These are phyloP conservation scores for Rhizodiscina lignyota DNA, from an alignment of 495 filamentous ascomycete genomes.

Conservation along the genomic window DNA sequence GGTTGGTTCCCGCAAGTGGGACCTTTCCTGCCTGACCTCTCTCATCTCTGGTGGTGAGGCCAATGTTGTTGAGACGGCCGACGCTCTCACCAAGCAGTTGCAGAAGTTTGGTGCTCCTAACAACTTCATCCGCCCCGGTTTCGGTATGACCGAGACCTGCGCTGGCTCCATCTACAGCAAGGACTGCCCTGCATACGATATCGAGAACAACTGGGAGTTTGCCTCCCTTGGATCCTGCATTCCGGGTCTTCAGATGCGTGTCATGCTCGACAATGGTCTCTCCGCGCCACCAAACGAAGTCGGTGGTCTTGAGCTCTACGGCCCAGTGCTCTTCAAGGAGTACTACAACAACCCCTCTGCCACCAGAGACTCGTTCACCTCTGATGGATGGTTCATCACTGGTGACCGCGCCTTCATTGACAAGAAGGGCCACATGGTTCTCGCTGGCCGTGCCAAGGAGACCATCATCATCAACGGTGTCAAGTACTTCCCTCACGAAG, in stretches of 20 bases:
- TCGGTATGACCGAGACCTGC: slow-evolving; percentile 43
- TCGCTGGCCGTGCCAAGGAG: slow-evolving; percentile 4
- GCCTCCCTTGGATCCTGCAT: too few relatives aligned
- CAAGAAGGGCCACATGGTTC: background rate
- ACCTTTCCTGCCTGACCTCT: background rate
- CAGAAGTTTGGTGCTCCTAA: slow-evolving; percentile 16
- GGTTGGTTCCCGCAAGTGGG: too few relatives aligned
- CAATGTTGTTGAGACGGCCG: background rate
- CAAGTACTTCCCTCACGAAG: too few relatives aligned
- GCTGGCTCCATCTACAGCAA: slow-evolving; percentile 31
- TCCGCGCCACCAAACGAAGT: too few relatives aligned
- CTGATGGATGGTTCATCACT: slow-evolving; percentile 8
- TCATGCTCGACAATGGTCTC: background rate
- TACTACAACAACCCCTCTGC: slow-evolving; percentile 5
- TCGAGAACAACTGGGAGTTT: too few relatives aligned
- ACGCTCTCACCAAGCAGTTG: slow-evolving; percentile 1
- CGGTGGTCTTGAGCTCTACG: slow-evolving; percentile 3
- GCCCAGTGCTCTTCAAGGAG: slow-evolving; percentile 3
- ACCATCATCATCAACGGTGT: slow-evolving; percentile 29
- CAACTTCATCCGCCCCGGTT: slow-evolving; percentile 30
- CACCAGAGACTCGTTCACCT: slow-evolving; percentile 4
- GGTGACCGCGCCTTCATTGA: slow-evolving; percentile 7
- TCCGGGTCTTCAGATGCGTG: slow-evolving; percentile 5
- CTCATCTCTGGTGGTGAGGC: slow-evolving; percentile 4
- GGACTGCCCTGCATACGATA: too few relatives aligned